Evolutionary conservation across 1,284 basidiomycete genomes (phyloP).

Genomic region (Xanthoconium separans): DNA sequence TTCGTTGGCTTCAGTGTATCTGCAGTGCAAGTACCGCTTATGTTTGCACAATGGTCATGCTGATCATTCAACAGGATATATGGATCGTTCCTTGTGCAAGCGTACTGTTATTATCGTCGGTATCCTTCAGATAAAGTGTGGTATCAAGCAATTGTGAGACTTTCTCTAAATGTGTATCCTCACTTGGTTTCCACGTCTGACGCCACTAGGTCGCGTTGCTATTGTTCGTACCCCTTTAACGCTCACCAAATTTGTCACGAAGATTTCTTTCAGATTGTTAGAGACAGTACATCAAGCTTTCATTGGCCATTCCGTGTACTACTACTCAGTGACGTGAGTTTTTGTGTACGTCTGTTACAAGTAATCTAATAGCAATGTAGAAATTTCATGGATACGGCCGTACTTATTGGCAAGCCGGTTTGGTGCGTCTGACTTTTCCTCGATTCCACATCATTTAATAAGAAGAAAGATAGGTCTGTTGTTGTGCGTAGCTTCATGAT

Average conservation of each 20-base stretch:
- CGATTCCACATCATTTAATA: slow-evolving; percentile 3
- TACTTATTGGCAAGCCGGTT: slow-evolving; percentile 42
- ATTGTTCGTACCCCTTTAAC: slow-evolving; percentile 20
- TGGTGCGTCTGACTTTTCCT: slow-evolving; percentile 38
- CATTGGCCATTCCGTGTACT: slow-evolving; percentile 57
- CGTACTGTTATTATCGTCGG: slow-evolving; percentile 51
- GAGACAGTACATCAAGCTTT: slow-evolving; percentile 54
- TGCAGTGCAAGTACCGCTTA: slow-evolving; percentile 35
- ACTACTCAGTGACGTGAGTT: slow-evolving; percentile 50
- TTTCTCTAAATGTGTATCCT: not conserved
- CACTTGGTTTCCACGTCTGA: not conserved
- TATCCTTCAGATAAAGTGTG: slow-evolving; percentile 53
- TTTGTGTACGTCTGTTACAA: not conserved
- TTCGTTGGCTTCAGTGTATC: slow-evolving; percentile 59
- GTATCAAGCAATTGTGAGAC: slow-evolving; percentile 57
- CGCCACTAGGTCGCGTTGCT: slow-evolving; percentile 18
- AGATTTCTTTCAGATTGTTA: slow-evolving; percentile 39
- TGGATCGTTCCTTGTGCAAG: slow-evolving; percentile 54
- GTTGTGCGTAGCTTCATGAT: slow-evolving; percentile 15
- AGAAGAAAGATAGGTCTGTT: slow-evolving; percentile 19
- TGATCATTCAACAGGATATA: slow-evolving; percentile 34
- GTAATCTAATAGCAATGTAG: slow-evolving; percentile 32
- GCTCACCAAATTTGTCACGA: not conserved
- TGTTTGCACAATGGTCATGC: not conserved
- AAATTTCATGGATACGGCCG: slow-evolving; percentile 44